Evolutionary conservation across 495 filamentous ascomycete genomes (phyloP), one percentile per base, ranked within the genome.

Genomic region (Penicillium roqueforti): DNA sequence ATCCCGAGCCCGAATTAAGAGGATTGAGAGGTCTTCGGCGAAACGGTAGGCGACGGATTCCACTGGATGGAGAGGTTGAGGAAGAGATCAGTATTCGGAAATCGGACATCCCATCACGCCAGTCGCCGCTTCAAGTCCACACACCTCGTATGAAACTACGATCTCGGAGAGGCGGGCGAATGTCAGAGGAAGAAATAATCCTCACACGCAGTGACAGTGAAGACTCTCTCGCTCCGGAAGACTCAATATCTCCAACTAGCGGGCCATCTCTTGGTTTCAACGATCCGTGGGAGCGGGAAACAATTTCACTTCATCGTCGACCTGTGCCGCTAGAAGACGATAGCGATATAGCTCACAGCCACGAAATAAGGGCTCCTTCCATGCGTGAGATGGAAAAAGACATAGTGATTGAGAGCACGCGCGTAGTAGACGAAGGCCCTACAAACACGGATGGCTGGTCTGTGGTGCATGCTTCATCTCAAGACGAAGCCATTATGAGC

Each of bases 131-230:
- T 20, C 75, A 25, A 2, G 45, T 59, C 4, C 71, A 68, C 16
- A 57, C 73, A 7, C 72, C 71, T 11, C 64, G 63, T 19, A 70
- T 63, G 11, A 66, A 68, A 32, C 56, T 66, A 25, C 59, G 63
- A 38, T 66, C 64, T 4, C 60, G 69, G 14, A 51, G 37, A 36
- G 54, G 44, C 2, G 41, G 58, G 7, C 58, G 47, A 18, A 52
- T 20, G 9, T 55, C 58, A 0, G 64, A 62, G 16, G 59, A 67
- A 42, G 54, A 62, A 13, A 49, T 67, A n/a, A 29, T 51, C 26
- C 42, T 50, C 46, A 51, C 54, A 41, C 56, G 40, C 29, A 42
- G 50, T 6, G 44, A 60, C 6, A 54, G 49, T 19, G 36, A 51
- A 1, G 61, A 60, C 22, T 60, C 47, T 38, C 47, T 50, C 1